Evolutionary conservation across 805 yeast genomes (phyloP), one percentile per base, ranked within the genome.

Genomic region (Yarrowia porcina): DNA sequence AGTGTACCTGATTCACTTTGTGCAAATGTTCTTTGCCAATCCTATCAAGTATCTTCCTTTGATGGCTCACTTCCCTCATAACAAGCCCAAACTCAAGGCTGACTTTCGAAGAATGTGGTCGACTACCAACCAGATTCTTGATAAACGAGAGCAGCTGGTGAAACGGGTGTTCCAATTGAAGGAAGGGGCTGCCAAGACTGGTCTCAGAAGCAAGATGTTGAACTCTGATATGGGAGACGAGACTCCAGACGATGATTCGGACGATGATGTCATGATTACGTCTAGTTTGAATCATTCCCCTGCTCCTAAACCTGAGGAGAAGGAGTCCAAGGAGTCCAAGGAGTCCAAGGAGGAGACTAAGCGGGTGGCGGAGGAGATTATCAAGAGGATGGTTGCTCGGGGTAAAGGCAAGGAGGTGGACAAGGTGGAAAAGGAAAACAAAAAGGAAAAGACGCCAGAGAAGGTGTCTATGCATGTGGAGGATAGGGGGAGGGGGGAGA

Each of bases 1-100:
- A 1, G 83, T 94, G 20, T 97, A 89, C 74, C 89, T 93, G 1
- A 86, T 94, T 15, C 86, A 86, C 67, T 69, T 67, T 50, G 69
- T 72, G 28, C 75, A 74, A 54, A 61, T 63, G 50, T 74, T 73
- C 64, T 61, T 74, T 38, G 21, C 64, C 12, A 63, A 64, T 15
- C 76, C 77, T 12, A 67, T 65, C 12, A 66, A 64, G 63, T 68
- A 71, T 62, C 63, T 66, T 1, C 39, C 42, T 30, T 49, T 61
- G 8, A 50, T 69, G 64, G 52, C 65, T 11, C 64, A 49, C 23
- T 23, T 57, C 21, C 35, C 62, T 6, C 28, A 2, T 33, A 38
- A 38, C 32, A 50, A 32, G 62, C 62, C 52, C 7, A 13, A 18
- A 11, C 20, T 41, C 4, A 42, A 52, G 25, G 28, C 60, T 27